These are phyloP conservation scores for Amanita polypyramis DNA, from an alignment of 768 basidiomycete genomes.

Conservation along the genomic window DNA sequence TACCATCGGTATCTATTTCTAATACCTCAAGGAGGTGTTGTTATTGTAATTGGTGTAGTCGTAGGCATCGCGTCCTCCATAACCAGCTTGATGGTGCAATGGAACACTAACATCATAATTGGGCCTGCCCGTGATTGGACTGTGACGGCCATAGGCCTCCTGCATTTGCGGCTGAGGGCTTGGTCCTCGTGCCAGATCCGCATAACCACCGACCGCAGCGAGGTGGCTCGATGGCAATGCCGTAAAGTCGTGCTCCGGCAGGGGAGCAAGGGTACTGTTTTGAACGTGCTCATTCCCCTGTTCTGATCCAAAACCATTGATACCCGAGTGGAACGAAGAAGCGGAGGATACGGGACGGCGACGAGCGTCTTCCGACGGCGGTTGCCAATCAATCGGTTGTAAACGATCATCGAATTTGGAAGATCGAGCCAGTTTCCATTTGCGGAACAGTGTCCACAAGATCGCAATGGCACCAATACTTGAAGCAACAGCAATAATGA, in stretches of 20 bases:
- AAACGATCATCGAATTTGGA: conserved; percentile 75
- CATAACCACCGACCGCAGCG: conserved; percentile 71
- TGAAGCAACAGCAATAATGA: conserved; percentile 61
- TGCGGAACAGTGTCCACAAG: conserved; percentile 85
- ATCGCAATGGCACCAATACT: conserved; percentile 59
- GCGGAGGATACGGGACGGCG: conserved; percentile 46
- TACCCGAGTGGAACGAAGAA: conserved; percentile 63
- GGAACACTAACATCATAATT: conserved; percentile 51
- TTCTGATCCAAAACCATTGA: conserved; percentile 22
- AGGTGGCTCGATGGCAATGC: conserved; percentile 39
- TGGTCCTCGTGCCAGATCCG: conserved; percentile 68
- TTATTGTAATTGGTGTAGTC: conserved; percentile 1
- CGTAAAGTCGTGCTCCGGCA: conserved; percentile 74
- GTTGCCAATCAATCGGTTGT: conserved; percentile 84
- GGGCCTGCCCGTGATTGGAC: conserved; percentile 33
- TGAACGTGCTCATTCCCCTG: conserved; percentile 15
- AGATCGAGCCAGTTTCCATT: conserved; percentile 83
- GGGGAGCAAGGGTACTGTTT: conserved; percentile 23
- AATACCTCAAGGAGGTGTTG: not conserved
- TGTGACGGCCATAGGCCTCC: conserved; percentile 30
- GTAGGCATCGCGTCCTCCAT: conserved; percentile 20
- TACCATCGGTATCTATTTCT: not conserved
- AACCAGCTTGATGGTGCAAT: conserved; percentile 47
- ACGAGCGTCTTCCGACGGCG: conserved; percentile 41
- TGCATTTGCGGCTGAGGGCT: conserved; percentile 62